phyloP scores from a whole-genome alignment of 2,329 filamentous ascomycete species.

The Colletotrichum sp. region DNA sequence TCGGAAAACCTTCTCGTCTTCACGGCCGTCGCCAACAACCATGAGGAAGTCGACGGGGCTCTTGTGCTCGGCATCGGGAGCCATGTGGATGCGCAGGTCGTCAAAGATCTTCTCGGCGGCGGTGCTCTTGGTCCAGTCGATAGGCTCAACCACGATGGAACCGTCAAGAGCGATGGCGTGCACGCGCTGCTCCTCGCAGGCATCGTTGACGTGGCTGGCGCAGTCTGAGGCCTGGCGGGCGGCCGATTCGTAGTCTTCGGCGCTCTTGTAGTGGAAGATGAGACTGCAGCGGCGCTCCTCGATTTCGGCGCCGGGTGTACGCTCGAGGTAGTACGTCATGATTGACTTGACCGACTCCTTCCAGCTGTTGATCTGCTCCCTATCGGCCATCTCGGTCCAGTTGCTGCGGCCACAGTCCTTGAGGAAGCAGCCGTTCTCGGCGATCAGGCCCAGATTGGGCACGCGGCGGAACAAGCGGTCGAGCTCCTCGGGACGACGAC shows the following conservation, averaged over 20 bases:
- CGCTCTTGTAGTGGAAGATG: slow-evolving; percentile 87
- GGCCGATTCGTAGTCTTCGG: slow-evolving; percentile 78
- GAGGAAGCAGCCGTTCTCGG: slow-evolving; percentile 93
- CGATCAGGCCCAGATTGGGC: slow-evolving; percentile 85
- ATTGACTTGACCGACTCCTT: slow-evolving; percentile 84
- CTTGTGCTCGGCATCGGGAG: slow-evolving; percentile 34
- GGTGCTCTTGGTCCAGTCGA: slow-evolving; percentile 86
- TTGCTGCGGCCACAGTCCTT: slow-evolving; percentile 70
- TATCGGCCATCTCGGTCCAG: slow-evolving; percentile 82
- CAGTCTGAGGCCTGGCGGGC: slow-evolving; percentile 85
- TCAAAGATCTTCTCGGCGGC: slow-evolving; percentile 79
- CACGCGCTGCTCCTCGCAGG: slow-evolving; percentile 82
- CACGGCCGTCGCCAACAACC: slow-evolving; percentile 87
- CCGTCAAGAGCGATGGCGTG: slow-evolving; percentile 83
- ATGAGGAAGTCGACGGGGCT: slow-evolving; percentile 81
- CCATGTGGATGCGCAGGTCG: slow-evolving; percentile 50
- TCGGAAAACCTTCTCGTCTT: slow-evolving; percentile 91
- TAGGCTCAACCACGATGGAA: slow-evolving; percentile 82
- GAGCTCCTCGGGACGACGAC: slow-evolving; percentile 84
- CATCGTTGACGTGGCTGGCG: slow-evolving; percentile 93
- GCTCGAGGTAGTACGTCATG: slow-evolving; percentile 87
- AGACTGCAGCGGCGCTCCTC: slow-evolving; percentile 92
- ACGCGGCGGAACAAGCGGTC: slow-evolving; percentile 86
- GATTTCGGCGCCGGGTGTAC: slow-evolving; percentile 85
- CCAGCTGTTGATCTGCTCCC: slow-evolving; percentile 74